phyloP scores from a whole-genome alignment of 164 flowering plant species.

The Magnolia sinica region DNA sequence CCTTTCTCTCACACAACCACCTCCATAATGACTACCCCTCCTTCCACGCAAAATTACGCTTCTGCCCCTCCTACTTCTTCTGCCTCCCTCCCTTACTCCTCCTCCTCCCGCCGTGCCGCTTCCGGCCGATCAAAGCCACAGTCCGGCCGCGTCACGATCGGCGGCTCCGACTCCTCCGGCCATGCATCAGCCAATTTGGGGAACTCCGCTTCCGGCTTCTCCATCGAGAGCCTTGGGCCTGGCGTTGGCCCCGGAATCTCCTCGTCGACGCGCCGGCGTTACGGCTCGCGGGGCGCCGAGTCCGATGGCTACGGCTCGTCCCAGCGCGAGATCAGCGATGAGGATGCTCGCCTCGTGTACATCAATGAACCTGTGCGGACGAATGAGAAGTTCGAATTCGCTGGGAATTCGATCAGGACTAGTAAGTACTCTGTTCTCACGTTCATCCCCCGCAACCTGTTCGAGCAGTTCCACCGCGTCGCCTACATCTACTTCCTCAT shows the following conservation, averaged over 20 bases:
- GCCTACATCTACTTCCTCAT: conserved; percentile 92
- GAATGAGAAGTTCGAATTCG: conserved; percentile 65
- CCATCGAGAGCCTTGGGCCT: conserved; percentile 13
- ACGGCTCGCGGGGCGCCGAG: conserved; percentile 57
- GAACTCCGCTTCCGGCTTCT: conserved; percentile 10
- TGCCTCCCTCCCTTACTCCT: conserved; percentile 11
- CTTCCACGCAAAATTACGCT: background rate
- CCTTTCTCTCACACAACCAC: background rate
- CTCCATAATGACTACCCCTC: background rate
- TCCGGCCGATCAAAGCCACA: conserved; percentile 45
- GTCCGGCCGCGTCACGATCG: conserved; percentile 6
- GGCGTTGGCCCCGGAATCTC: conserved; percentile 9
- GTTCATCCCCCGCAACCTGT: conserved; percentile 82
- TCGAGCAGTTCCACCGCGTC: conserved; percentile 91
- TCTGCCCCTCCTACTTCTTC: conserved; percentile 3
- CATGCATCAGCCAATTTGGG: background rate
- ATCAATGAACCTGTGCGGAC: conserved; percentile 64
- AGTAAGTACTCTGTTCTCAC: conserved; percentile 69
- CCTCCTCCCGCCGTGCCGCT: conserved; percentile 43
- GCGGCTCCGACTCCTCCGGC: background rate
- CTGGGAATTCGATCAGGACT: conserved; percentile 73
- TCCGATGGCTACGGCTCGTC: conserved; percentile 61
- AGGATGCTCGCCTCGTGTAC: conserved; percentile 71
- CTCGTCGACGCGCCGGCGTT: conserved; percentile 40
- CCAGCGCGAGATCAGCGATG: conserved; percentile 76